Percentiles rank a stretch among this genome's conserved stretches.
phyloP scores from a whole-genome alignment of 345 rosid genomes.

The Litchi chinensis region DNA sequence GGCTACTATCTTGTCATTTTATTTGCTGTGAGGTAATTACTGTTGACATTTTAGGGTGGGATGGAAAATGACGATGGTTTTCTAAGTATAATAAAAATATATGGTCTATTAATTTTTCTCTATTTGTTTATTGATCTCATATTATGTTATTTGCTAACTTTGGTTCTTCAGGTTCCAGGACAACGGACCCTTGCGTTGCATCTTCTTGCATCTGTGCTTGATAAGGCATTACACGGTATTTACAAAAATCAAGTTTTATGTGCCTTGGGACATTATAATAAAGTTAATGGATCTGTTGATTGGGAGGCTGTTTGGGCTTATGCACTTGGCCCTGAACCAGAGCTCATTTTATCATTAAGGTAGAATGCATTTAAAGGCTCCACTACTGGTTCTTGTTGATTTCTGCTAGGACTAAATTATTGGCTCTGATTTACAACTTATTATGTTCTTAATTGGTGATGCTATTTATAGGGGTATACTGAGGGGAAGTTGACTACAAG shows the following conservation, averaged over 20 bases:
- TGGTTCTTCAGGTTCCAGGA: slow-evolving; percentile 69
- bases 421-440: slow-evolving; percentile 6
- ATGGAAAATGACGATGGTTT: neutral
- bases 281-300: slow-evolving; percentile 45
- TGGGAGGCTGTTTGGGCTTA: slow-evolving; percentile 97
- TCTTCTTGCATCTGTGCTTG: slow-evolving; percentile 78
- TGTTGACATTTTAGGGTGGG: neutral
- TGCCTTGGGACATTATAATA: slow-evolving; percentile 28
- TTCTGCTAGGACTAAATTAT: slow-evolving; percentile 6
- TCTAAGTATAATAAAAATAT: neutral
- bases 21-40: neutral
- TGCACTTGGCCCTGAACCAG: slow-evolving; percentile 96
- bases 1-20: neutral
- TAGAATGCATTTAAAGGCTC: slow-evolving; percentile 24
- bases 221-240: slow-evolving; percentile 56
- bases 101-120: neutral
- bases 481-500: neutral
- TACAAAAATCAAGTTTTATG: slow-evolving; percentile 48
- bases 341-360: slow-evolving; percentile 87
- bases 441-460: neutral
- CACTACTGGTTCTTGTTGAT: slow-evolving; percentile 8
- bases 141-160: slow-evolving; percentile 3
- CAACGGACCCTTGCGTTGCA: slow-evolving; percentile 80
- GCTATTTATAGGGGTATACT: neutral
- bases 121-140: slow-evolving; percentile 6